These are phyloP conservation scores for Aspergillus funiculosus DNA, from an alignment of 495 filamentous ascomycete species.

Conservation along the genomic window DNA sequence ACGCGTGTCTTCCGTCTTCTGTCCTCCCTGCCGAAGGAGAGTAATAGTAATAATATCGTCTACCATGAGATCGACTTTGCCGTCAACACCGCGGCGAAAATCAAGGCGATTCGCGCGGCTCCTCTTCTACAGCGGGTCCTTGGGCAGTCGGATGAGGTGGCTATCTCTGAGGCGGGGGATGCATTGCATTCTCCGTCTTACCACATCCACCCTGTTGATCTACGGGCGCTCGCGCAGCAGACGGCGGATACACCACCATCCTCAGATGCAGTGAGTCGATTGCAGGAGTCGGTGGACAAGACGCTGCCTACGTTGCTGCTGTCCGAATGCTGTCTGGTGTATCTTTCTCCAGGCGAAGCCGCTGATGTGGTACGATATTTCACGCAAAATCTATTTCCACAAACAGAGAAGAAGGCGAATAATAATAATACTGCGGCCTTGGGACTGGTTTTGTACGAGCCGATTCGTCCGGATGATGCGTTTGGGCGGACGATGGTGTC, in stretches of 20 bases:
- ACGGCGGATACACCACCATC: not conserved
- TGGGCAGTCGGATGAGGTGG: slow-evolving; percentile 20
- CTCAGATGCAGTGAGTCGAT: not conserved
- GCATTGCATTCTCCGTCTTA: slow-evolving; percentile 49
- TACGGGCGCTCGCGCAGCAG: slow-evolving; percentile 51
- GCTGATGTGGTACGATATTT: slow-evolving; percentile 63
- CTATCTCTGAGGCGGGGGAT: slow-evolving; percentile 34
- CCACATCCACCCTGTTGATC: slow-evolving; percentile 74
- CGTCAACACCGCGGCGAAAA: slow-evolving; percentile 62
- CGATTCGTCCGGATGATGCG: slow-evolving; percentile 71
- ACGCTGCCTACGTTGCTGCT: slow-evolving; percentile 73
- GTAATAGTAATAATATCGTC: slow-evolving; percentile 47
- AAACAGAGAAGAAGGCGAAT: not conserved
- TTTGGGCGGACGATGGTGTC: slow-evolving; percentile 88
- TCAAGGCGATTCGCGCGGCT: slow-evolving; percentile 43
- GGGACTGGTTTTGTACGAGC: slow-evolving; percentile 79
- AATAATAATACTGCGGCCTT: no score
- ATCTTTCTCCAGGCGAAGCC: slow-evolving; percentile 61
- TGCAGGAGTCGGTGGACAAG: slow-evolving; percentile 39
- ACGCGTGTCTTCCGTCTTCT: slow-evolving; percentile 70
- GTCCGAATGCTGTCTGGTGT: slow-evolving; percentile 92
- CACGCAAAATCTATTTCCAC: slow-evolving; percentile 44
- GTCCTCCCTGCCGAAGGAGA: slow-evolving; percentile 34
- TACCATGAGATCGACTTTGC: slow-evolving; percentile 96
- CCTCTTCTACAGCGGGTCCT: slow-evolving; percentile 31